These are phyloP conservation scores for Suaeda aralocaspica DNA, from an alignment of 148 eudicot species.

Conservation along the genomic window DNA sequence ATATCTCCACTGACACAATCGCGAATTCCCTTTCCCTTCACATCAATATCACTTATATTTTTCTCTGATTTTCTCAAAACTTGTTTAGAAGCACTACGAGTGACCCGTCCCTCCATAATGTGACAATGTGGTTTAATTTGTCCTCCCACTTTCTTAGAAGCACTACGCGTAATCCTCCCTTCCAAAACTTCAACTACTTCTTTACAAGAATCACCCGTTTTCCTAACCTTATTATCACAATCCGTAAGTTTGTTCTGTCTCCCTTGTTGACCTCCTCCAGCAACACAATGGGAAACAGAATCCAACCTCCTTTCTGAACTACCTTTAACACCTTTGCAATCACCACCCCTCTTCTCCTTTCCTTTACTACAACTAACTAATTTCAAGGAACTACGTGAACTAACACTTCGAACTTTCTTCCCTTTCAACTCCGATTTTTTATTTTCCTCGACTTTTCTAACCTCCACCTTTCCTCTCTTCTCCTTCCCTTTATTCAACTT, in stretches of 20 bases:
- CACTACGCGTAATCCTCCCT: constrained; percentile 25
- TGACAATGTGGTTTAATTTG: constrained; percentile 11
- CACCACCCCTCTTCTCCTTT: constrained; percentile 1
- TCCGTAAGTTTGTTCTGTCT: not conserved
- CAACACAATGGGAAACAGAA: constrained; percentile 9
- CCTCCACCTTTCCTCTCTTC: not conserved
- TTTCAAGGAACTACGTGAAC: not conserved
- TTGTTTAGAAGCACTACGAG: not conserved
- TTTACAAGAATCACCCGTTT: not conserved
- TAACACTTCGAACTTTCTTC: not conserved
- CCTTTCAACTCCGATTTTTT: not conserved
- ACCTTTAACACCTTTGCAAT: constrained; percentile 8
- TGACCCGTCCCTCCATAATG: constrained; percentile 8
- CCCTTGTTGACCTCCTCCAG: constrained; percentile 8
- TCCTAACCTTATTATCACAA: constrained; percentile 8
- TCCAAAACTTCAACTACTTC: constrained; percentile 6
- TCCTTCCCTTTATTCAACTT: constrained; percentile 14
- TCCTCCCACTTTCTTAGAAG: constrained; percentile 1
- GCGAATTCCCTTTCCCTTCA: constrained; percentile 1
- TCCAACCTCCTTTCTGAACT: constrained; percentile 5
- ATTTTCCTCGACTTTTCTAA: too few relatives aligned
- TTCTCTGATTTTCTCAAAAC: constrained; percentile 9
- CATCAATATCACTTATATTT: constrained; percentile 11
- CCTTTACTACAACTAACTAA: not conserved
- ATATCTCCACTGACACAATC: not conserved